Base-by-base conservation (phyloP, 768 basidiomycete species). In the Russula virescens region DNA sequence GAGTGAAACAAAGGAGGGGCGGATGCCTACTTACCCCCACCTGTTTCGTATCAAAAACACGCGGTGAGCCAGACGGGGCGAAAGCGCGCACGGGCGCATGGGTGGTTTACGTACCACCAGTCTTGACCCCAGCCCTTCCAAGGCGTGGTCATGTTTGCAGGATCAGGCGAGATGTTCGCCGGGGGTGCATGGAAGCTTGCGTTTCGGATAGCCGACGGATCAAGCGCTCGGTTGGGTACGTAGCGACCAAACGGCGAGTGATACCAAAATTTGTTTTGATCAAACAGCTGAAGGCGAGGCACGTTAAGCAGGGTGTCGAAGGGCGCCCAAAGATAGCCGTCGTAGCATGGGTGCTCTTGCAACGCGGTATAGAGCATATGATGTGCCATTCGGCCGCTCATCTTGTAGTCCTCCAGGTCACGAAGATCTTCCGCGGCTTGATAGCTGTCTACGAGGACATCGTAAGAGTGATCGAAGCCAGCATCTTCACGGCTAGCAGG, bases 291-390 rank as follows among this genome's bases (percentile, higher is more conserved):
- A 9, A 80, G 71, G 34, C 80, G 79, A 14, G 80, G 80, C 46
- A 81, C 68, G 60, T 82, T 82, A 53, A 82, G 72, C 21, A 81
- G 69, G 8, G 80, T 78, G 63, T 81, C 79, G 60, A 81, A 81
- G 18, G 81, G 80, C 43, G 76, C 79, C 80, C 80, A 81, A 18
- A 81, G 75, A 67, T 81, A 81, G 6, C 80, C 80, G 34, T 78
- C 72, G 66, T 82, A 82, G 66, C 80, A 81, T 14, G 68, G 71
- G 55, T 78, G 67, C 52, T 77, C 78, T 48, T 71, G 71, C 58
- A 82, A 55, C 38, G 75, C 79, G 4, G 79, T 81, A 65, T 79
- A 79, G 11, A 81, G 72, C 80, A 81, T 81, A 62, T 81, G 81
- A 58, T 82, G 80, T 7, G 80, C 81, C 81, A 80, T 78, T 72